phyloP scores from a whole-genome alignment of 352 stramenopile genomes.

The Phytopythium montanum region DNA sequence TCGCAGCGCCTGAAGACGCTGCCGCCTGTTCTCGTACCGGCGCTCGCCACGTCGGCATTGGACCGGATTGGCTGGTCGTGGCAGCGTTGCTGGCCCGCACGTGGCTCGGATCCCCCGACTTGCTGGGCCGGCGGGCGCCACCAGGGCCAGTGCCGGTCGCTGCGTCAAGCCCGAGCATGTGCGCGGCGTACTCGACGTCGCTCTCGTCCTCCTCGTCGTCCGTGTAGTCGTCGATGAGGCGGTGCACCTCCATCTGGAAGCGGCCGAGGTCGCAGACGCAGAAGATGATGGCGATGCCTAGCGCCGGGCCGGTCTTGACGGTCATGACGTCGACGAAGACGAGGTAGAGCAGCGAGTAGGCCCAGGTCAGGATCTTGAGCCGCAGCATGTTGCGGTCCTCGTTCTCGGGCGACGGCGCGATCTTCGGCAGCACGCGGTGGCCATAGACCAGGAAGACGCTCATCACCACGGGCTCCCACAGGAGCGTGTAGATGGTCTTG shows the following conservation, averaged over 20 bases:
- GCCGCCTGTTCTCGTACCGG: background rate
- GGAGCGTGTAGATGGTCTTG: slow-evolving; percentile 60
- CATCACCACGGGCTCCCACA: slow-evolving; percentile 49
- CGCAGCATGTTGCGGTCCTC: slow-evolving; percentile 64
- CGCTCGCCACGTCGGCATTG: background rate
- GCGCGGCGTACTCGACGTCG: slow-evolving; percentile 15
- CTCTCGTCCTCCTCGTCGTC: slow-evolving; percentile 35
- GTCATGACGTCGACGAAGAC: slow-evolving; percentile 71
- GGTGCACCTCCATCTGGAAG: slow-evolving; percentile 72
- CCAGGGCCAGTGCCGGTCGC: background rate
- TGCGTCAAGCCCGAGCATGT: slow-evolving; percentile 7
- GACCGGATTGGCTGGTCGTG: background rate
- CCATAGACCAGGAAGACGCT: slow-evolving; percentile 52
- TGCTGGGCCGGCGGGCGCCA: background rate
- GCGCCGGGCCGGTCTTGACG: slow-evolving; percentile 59
- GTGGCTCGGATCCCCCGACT: slow-evolving; percentile 8
- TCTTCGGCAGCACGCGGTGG: slow-evolving; percentile 27
- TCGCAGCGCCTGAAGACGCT: background rate
- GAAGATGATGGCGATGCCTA: slow-evolving; percentile 71
- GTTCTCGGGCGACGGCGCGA: slow-evolving; percentile 52
- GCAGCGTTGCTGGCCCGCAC: slow-evolving; percentile 3
- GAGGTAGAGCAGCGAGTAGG: slow-evolving; percentile 56
- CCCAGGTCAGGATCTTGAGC: slow-evolving; percentile 67
- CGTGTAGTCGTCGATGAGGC: slow-evolving; percentile 62
- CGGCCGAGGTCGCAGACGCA: slow-evolving; percentile 60